Percentiles rank a stretch among this genome's conserved stretches.
phyloP scores from a whole-genome alignment of 257 asterid genomes.

The Avicennia marina region DNA sequence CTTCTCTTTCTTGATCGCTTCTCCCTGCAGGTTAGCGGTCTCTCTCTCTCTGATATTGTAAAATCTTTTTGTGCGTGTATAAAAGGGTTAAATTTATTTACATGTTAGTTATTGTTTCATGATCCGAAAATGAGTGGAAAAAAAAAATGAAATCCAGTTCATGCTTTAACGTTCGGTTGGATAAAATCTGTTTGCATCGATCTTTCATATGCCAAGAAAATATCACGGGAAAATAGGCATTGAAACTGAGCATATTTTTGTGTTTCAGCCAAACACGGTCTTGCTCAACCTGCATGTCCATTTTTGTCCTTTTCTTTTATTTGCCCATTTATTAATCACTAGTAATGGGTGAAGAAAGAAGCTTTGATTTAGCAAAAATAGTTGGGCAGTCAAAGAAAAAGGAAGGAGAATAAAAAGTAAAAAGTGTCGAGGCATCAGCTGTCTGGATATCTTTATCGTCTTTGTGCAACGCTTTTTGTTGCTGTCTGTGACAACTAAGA shows the following conservation, averaged over 20 bases:
- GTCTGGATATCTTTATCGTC: background rate
- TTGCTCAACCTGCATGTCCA: conserved; percentile 16
- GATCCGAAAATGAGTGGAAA: no score
- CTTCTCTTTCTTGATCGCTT: no score
- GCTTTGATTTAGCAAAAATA: background rate
- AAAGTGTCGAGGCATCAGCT: background rate
- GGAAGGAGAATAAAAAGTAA: no score
- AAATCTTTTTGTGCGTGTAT: no score
- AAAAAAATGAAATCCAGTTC: no score
- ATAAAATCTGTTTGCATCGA: no score
- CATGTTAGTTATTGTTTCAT: no score
- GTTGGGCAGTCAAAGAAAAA: no score
- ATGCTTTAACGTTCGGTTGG: no score
- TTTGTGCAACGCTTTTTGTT: conserved; percentile 10
- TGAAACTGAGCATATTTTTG: background rate
- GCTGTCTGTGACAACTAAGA: background rate
- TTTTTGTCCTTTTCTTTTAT: conserved; percentile 4
- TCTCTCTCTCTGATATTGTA: no score
- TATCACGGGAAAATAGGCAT: background rate
- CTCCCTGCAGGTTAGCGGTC: no score
- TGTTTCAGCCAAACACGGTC: conserved; percentile 17
- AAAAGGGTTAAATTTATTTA: no score
- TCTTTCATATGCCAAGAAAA: background rate
- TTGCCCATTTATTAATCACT: conserved; percentile 8
- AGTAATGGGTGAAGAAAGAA: conserved; percentile 8